Evolutionary conservation across 1,139 yeast genomes (phyloP), one percentile per base, ranked within the genome.

Genomic region (Entelexis sorbosivorans): DNA sequence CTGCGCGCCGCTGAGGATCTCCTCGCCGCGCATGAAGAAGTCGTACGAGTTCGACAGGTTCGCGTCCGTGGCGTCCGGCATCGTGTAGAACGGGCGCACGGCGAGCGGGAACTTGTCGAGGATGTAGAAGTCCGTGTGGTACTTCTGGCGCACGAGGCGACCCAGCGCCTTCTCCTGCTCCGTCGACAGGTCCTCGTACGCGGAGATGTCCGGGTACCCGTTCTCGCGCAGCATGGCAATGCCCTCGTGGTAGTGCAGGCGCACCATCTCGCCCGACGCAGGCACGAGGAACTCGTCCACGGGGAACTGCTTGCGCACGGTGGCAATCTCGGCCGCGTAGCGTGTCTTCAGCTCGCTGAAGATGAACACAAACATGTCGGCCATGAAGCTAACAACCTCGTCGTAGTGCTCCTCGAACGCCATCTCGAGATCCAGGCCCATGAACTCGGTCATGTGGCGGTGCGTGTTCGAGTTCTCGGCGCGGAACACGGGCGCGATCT

Each of bases 21-120:
- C 99, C 74, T 91, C 98, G 66, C 99, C 99, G 73, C 98, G 83
- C 97, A 91, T 91, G 76, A 93, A 93, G 81, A 93, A 91, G 74
- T 91, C 99, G 68, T 89, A 70, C 17, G 73, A 70, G 78, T 91
- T 91, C 60, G 96, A 88, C 73, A 88, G 88, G 63, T 82, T 76
- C 59, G 95, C 79, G 72, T 93, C 88, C 65, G 80, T 83, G 17
- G 97, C 77, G 67, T 89, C 96, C 57, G 98, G 97, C 98, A 93
- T 91, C 53, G 99, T 91, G 77, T 91, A 91, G 78, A 91, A 91
- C 54, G 99, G 99, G 74, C 99, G 83, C 53, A 88, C 78, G 31
- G 86, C 94, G 65, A 88, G 75, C 63, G 98, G 99, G 84, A 93
- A 91, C 70, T 91, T 91, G 76, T 91, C 99, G 71, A 91, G 79